Conservation (phyloP, 2,329 filamentous ascomycete species). For the Botrytis deweyae region DNA sequence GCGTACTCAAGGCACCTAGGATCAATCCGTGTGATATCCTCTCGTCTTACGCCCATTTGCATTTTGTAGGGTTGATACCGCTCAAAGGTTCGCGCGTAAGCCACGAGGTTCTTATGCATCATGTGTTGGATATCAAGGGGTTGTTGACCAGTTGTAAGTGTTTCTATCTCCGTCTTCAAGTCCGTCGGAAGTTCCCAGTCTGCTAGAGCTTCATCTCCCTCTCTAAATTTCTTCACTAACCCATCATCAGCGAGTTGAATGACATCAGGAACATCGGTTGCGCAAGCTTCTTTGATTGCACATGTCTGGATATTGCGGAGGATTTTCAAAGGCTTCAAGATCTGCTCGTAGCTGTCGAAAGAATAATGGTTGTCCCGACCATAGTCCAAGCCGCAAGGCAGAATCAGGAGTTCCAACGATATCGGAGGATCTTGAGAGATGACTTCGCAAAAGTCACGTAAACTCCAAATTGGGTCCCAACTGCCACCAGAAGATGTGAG, state of each 20-base stretch:
- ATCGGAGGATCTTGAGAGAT: background rate
- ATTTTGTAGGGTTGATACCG: constrained; percentile 3
- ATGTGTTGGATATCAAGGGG: background rate
- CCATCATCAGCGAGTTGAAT: background rate
- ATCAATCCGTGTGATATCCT: background rate
- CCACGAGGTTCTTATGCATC: constrained; percentile 11
- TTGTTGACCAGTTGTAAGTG: background rate
- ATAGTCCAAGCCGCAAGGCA: background rate
- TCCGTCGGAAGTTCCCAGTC: background rate
- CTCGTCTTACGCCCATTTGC: constrained; percentile 19
- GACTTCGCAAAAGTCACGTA: background rate
- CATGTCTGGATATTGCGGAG: constrained; percentile 8
- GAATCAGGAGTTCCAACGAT: background rate
- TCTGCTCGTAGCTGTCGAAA: background rate
- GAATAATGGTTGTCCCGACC: background rate
- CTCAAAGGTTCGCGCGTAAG: constrained; percentile 24
- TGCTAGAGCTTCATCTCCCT: background rate
- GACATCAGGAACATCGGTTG: constrained; percentile 7
- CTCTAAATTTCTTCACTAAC: background rate
- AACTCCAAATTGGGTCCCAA: background rate
- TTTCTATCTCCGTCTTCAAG: background rate
- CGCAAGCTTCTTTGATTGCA: background rate
- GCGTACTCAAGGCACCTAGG: background rate
- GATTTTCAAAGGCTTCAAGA: constrained; percentile 1
- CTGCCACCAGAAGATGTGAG: background rate